These are phyloP conservation scores for Lyophyllum atratum DNA, from an alignment of 768 basidiomycete species.

Conservation along the genomic window DNA sequence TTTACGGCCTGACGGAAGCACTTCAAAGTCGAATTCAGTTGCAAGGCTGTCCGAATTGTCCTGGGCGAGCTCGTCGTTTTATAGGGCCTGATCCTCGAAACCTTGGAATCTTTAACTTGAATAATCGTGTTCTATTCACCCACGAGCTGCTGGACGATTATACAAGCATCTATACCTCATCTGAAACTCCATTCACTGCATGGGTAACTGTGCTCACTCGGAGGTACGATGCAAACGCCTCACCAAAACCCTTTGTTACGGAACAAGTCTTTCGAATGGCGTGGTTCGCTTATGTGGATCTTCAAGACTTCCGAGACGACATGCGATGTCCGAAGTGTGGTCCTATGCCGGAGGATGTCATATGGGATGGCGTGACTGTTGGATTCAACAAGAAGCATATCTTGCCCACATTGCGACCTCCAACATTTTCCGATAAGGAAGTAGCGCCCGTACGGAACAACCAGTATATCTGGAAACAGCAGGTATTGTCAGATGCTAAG, in stretches of 20 bases:
- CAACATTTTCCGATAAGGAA: neutral
- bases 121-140: too few relatives aligned
- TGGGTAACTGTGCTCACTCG: conserved; percentile 12
- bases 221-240: conserved; percentile 14
- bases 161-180: too few relatives aligned
- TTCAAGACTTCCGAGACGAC: conserved; percentile 11
- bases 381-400: conserved; percentile 19
- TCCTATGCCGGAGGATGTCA: too few relatives aligned
- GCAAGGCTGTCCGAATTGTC: conserved; percentile 20
- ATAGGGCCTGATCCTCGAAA: conserved; percentile 26
- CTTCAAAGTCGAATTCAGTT: conserved; percentile 9
- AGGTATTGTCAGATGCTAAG: neutral
- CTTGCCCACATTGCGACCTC: conserved; percentile 6
- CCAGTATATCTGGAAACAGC: neutral
- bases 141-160: too few relatives aligned
- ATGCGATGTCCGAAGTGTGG: conserved; percentile 21
- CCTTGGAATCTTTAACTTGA: conserved; percentile 29
- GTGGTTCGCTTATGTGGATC: conserved; percentile 16
- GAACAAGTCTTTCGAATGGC: conserved; percentile 10
- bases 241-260: conserved; percentile 16
- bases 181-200: too few relatives aligned
- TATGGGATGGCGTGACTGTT: conserved; percentile 23
- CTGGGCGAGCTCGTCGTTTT: neutral
- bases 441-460: neutral
- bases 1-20: conserved; percentile 9